These are phyloP conservation scores for Stagonosporopsis chrysanthemi DNA, from an alignment of 2,329 filamentous ascomycete genomes.

Conservation along the genomic window DNA sequence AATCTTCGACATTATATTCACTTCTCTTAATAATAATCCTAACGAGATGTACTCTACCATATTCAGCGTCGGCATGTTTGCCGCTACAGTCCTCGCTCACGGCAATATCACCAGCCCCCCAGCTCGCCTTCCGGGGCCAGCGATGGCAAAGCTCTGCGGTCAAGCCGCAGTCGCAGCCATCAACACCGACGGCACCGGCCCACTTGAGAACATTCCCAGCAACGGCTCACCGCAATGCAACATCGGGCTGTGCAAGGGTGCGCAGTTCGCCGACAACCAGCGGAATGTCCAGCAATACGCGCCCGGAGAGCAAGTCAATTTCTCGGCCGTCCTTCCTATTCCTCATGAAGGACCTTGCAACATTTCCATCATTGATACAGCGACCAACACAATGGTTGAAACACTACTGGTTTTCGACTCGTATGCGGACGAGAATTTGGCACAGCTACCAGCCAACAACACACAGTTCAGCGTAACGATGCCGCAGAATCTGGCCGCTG, in stretches of 20 bases:
- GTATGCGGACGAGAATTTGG: constrained; percentile 39
- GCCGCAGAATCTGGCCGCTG: constrained; percentile 53
- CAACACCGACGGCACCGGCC: constrained; percentile 53
- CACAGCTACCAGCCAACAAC: constrained; percentile 53
- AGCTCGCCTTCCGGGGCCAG: constrained; percentile 59
- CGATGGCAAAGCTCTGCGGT: constrained; percentile 61
- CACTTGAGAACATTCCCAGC: constrained; percentile 56
- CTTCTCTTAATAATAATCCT: constrained; percentile 5
- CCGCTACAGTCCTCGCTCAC: constrained; percentile 51
- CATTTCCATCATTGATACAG: constrained; percentile 66
- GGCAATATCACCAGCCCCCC: constrained; percentile 61
- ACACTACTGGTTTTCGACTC: constrained; percentile 36
- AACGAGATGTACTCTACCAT: constrained; percentile 7
- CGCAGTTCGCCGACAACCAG: constrained; percentile 65
- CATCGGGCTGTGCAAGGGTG: constrained; percentile 65
- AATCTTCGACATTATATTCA: not conserved
- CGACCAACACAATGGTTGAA: constrained; percentile 60
- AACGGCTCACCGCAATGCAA: constrained; percentile 59
- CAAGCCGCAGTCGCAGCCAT: constrained; percentile 61
- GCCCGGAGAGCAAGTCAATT: constrained; percentile 51
- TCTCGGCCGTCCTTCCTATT: constrained; percentile 58
- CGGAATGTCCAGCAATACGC: constrained; percentile 59
- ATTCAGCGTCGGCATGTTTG: constrained; percentile 16
- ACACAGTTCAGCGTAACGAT: constrained; percentile 62
- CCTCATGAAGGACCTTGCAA: constrained; percentile 65